Evolutionary conservation across 106 monocot species (phyloP), one percentile per base, ranked within the genome.

Genomic region (Acorus calamus): DNA sequence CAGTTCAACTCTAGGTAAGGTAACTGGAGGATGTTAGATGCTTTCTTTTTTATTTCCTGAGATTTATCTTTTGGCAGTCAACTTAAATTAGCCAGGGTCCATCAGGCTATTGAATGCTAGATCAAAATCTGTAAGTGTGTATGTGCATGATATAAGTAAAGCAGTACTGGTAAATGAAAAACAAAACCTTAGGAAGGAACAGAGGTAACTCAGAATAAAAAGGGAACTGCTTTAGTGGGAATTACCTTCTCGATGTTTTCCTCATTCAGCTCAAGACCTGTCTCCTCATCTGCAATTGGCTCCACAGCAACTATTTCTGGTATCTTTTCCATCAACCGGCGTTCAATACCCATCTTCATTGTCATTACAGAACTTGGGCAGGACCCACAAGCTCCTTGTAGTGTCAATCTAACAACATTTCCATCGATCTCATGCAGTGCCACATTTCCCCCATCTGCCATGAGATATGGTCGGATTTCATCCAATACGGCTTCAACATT

Each of bases 221-320:
- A 42, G 42, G 2, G 3, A 51, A 3, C 3, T 1, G 8, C 3
- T 6, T 44, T 59, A 4, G 58, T 0, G n/a, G 11, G 46, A 44
- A 2, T 50, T 74, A 92, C 98, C 88, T 79, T 83, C 66, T 98
- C 98, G 68, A 98, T 88, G 66, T 98, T 98, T 71, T 98, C 98
- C 65, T 78, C 81, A 74, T 79, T 88, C 61, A 92, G 66, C 52
- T 83, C 87, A 56, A 98, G 85, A 10, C 98, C 98, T 11, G 88
- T 88, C 74, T 83, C 92, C 66, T 85, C 85, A 71, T 98, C 98
- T 7, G 85, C 50, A 42, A 98, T 68, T 4, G 98, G 77, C 66
- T 98, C 98, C 12, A 98, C 83, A 49, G 98, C 98, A 74, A 93
- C 93, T 63, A 93, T 89, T 59, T 93, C 93, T 12, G 64, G 64